phyloP scores from a whole-genome alignment of 2,329 filamentous ascomycete species.

The Periglandula ipomoeae region DNA sequence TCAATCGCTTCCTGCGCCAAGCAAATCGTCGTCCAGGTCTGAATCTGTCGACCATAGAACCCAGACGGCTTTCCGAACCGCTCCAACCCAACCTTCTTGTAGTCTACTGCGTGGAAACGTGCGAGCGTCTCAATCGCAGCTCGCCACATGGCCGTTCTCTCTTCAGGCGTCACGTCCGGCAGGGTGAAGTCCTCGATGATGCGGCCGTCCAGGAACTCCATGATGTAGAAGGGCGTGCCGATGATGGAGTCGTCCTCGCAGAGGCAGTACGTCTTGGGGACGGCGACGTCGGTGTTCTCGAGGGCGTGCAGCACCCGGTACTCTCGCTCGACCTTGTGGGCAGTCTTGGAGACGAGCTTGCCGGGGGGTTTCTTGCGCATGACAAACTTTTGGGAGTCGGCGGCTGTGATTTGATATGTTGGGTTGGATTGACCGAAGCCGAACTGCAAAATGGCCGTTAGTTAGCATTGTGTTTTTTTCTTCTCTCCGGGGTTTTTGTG shows the following conservation, averaged over 20 bases:
- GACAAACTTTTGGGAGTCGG: constrained; percentile 65
- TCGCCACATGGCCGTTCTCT: constrained; percentile 75
- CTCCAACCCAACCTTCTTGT: constrained; percentile 56
- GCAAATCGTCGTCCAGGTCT: constrained; percentile 73
- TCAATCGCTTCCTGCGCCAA: constrained; percentile 63
- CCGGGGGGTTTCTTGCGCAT: constrained; percentile 98
- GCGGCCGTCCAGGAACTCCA: constrained; percentile 89
- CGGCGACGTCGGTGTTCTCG: constrained; percentile 68
- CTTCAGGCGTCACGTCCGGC: constrained; percentile 57
- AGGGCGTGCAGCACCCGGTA: constrained; percentile 84
- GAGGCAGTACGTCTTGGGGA: constrained; percentile 73
- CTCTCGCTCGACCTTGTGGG: constrained; percentile 94
- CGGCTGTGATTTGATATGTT: constrained; percentile 80
- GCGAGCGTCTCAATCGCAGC: constrained; percentile 77
- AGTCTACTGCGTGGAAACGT: constrained; percentile 69
- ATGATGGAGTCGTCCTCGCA: constrained; percentile 76
- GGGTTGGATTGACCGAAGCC: constrained; percentile 97
- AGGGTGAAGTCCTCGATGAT: constrained; percentile 87
- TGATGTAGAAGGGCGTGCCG: constrained; percentile 92
- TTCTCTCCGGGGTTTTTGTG: neutral
- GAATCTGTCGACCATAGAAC: constrained; percentile 81
- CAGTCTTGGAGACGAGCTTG: constrained; percentile 81
- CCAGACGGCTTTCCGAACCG: constrained; percentile 63
- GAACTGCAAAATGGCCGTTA: constrained; percentile 63
- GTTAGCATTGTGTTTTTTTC: neutral